These are phyloP conservation scores for Phytophthora nicotianae DNA, from an alignment of 352 stramenopile species.

Conservation along the genomic window DNA sequence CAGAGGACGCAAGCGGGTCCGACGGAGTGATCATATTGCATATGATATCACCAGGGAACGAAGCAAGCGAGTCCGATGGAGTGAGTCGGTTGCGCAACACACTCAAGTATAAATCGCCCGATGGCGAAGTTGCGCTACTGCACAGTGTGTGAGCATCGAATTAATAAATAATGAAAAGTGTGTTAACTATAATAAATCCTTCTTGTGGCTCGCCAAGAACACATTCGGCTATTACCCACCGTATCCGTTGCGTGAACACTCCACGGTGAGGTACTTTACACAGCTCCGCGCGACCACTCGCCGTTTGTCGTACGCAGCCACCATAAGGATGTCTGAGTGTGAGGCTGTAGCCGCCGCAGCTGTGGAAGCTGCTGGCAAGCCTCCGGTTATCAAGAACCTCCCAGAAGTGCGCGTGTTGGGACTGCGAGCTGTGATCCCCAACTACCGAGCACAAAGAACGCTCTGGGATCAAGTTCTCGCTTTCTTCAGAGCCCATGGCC, in stretches of 20 bases:
- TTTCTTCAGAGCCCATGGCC: constrained; percentile 26
- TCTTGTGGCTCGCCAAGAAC: too few relatives aligned
- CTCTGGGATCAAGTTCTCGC: constrained; percentile 43
- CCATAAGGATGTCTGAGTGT: constrained; percentile 28
- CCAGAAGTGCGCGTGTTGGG: constrained; percentile 38
- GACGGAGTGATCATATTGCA: neutral
- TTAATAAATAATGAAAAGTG: neutral
- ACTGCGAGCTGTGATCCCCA: constrained; percentile 42
- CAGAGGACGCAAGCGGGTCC: neutral
- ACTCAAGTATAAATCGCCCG: neutral
- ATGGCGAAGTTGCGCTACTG: neutral
- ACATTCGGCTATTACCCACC: too few relatives aligned
- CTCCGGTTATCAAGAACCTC: constrained; percentile 38
- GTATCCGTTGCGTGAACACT: neutral
- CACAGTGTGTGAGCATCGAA: neutral
- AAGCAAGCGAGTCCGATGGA: neutral
- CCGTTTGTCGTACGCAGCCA: neutral
- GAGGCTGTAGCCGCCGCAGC: constrained; percentile 22
- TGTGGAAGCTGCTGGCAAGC: constrained; percentile 13
- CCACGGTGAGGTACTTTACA: too few relatives aligned
- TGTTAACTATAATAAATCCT: too few relatives aligned
- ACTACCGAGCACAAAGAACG: constrained; percentile 50
- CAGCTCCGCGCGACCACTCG: too few relatives aligned
- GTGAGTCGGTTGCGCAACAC: neutral
- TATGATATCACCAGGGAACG: too few relatives aligned